Base-by-base conservation (phyloP, 306 rosid species). In the Acacia acuminata region DNA sequence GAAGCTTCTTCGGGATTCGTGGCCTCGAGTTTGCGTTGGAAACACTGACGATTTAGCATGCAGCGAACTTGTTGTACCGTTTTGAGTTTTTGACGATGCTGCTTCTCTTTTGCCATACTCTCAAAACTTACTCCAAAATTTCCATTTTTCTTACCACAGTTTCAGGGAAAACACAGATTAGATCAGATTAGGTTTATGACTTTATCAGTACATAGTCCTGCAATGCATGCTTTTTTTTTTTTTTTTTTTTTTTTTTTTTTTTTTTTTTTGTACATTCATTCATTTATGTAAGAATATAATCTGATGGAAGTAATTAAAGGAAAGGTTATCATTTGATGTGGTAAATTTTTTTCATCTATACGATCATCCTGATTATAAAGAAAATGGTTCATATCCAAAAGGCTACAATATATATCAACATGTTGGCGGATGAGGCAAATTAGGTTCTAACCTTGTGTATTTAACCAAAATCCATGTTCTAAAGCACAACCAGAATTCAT, bases 1-100 rank as follows among this genome's bases (percentile, higher is more conserved):
- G 76, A 95, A 95, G 94, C 97, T 92, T 83, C 97, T 95, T 82
- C 89, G 97, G 89, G 98, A 95, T 88, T 93, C 97, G 88, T 95
- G 99, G 99, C 98, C 99, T 9, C 89, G 85, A 69, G 90, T 92
- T 77, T 92, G 93, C 30, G 68, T 90, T 34, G 94, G 91, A 48
- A 90, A 90, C 82, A 90, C 97, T 7, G 96, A 95, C 70, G 99
- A 90, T 79, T 95, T 83, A 80, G 90, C 82, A 78, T 90, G 94
- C 87, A 87, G 96, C 61, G 91, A 91, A 65, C 77, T 92, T 47
- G 90, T 88, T 36, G 83, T 83, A 19, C 94, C 86, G 8, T 88
- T 90, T 73, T 53, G 60, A 53, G n/a, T 5, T 53, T 53, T 53
- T 87, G 84, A 51, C 36, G 36, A 32, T 32, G 36, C 36, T 3